Evolutionary conservation across 257 asterid species (phyloP).

Genomic region (Prunella vulgaris): DNA sequence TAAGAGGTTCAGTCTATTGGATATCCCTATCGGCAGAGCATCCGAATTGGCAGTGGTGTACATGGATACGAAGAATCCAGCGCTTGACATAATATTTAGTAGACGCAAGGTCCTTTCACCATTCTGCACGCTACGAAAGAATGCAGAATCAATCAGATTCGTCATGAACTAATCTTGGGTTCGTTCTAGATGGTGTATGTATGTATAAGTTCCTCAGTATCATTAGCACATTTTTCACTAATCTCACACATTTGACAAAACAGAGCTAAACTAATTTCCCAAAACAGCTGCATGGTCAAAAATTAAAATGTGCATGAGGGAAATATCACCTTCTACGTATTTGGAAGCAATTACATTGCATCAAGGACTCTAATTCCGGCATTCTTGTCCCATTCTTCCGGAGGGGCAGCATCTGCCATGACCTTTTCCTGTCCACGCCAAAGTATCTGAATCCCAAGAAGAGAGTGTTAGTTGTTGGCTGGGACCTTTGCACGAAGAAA

Average conservation of each 20-base stretch:
- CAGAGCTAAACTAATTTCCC: neutral
- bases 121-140: slow-evolving; percentile 16
- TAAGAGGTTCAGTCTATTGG: too few species aligned
- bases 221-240: too few species aligned
- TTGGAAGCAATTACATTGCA: slow-evolving; percentile 41
- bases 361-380: slow-evolving; percentile 62
- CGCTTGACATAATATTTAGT: slow-evolving; percentile 4
- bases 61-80: neutral
- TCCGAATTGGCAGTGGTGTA: neutral
- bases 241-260: neutral
- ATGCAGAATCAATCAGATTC: neutral
- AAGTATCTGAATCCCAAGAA: slow-evolving; percentile 62
- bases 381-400: slow-evolving; percentile 74
- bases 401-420: slow-evolving; percentile 61
- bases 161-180: neutral
- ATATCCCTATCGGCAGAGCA: slow-evolving; percentile 10
- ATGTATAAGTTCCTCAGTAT: neutral
- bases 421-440: slow-evolving; percentile 79
- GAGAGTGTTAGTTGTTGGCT: slow-evolving; percentile 9
- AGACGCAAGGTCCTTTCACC: neutral
- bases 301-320: neutral
- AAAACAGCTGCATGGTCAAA: neutral
- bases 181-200: neutral
- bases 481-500: neutral
- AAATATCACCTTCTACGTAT: slow-evolving; percentile 30